These are phyloP conservation scores for Hypoxylon sp. DNA, from an alignment of 2,329 filamentous ascomycete genomes.

Conservation along the genomic window DNA sequence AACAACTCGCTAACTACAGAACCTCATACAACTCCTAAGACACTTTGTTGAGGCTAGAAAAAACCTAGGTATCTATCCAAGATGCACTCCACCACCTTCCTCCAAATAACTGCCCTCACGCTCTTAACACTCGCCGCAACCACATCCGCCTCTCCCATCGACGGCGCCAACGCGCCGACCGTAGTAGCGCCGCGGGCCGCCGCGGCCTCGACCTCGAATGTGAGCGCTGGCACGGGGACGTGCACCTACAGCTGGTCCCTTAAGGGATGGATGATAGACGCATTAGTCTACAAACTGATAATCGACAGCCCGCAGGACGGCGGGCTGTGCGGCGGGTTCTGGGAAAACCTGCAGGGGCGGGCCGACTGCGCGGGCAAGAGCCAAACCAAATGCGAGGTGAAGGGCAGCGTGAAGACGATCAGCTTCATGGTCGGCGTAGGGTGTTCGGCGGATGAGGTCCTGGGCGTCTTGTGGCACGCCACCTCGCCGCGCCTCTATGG, in stretches of 20 bases:
- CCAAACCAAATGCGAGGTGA: not conserved
- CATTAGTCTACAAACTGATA: not conserved
- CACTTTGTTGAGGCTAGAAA: not conserved
- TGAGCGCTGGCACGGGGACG: too few relatives aligned
- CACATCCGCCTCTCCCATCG: not conserved
- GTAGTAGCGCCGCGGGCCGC: too few relatives aligned
- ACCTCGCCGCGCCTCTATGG: not conserved
- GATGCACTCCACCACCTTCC: not conserved
- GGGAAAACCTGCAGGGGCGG: slow-evolving; percentile 2
- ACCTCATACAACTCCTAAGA: not conserved
- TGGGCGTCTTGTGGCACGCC: slow-evolving; percentile 1
- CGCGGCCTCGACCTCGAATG: not conserved
- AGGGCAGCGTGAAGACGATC: not conserved
- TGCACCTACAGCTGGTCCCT: too few relatives aligned
- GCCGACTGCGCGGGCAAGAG: not conserved
- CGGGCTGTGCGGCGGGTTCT: slow-evolving; percentile 4
- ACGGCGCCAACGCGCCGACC: not conserved
- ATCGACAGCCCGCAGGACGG: not conserved
- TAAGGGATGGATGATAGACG: too few relatives aligned
- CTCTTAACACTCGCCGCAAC: not conserved
- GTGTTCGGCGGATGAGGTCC: not conserved
- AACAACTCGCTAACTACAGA: not conserved
- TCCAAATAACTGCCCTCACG: not conserved
- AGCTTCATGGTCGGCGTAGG: not conserved
- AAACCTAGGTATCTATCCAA: not conserved